Evolutionary conservation across 257 asterid genomes (phyloP).

Genomic region (Catharanthus roseus): DNA sequence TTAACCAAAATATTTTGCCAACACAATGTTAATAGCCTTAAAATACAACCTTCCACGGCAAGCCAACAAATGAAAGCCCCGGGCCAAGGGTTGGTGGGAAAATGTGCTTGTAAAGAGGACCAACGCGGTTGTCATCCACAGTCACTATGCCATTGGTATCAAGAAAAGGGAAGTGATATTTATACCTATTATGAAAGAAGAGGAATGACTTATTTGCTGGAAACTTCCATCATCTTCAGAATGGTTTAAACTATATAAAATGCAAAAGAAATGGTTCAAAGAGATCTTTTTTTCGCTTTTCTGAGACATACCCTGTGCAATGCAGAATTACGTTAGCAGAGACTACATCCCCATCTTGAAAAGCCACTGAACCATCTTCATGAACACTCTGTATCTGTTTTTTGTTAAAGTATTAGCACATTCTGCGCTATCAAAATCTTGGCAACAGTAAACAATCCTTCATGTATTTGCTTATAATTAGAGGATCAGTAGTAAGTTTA

Average conservation of each 20-base stretch:
- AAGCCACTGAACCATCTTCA: slow-evolving; percentile 60
- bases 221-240: neutral
- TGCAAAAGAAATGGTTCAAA: neutral
- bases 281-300: neutral
- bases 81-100: slow-evolving; percentile 85
- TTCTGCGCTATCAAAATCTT: neutral
- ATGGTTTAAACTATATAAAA: neutral
- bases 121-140: slow-evolving; percentile 82
- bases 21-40: neutral
- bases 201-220: neutral
- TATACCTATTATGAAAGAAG: slow-evolving; percentile 46
- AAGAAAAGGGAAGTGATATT: slow-evolving; percentile 77
- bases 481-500: slow-evolving; percentile 25
- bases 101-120: slow-evolving; percentile 82
- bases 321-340: slow-evolving; percentile 68
- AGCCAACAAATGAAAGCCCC: slow-evolving; percentile 80
- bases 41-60: slow-evolving; percentile 86
- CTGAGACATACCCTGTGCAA: slow-evolving; percentile 77
- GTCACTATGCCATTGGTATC: slow-evolving; percentile 59
- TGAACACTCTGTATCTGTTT: slow-evolving; percentile 57
- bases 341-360: slow-evolving; percentile 48
- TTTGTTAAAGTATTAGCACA: slow-evolving; percentile 20
- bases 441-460: slow-evolving; percentile 2
- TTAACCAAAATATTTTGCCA: neutral
- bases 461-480: neutral